Evolutionary conservation across 345 rosid species (phyloP), one percentile per base, ranked within the genome.

Genomic region (Aethionema arabicum): DNA sequence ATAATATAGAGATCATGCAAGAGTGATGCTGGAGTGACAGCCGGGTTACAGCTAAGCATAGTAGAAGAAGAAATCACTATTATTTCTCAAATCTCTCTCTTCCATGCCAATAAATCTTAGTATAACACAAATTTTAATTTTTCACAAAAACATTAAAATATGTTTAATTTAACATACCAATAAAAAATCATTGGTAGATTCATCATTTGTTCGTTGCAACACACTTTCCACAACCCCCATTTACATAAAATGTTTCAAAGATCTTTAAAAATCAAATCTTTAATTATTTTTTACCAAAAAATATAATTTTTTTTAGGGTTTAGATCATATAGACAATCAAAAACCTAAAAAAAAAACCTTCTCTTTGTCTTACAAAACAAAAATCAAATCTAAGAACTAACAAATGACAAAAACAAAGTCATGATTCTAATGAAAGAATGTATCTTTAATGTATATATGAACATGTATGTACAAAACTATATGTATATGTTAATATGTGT

Each of bases 11-110:
- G 81, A 78, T 91, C 96, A 91, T 87, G 98, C 96, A 84, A 79
- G 92, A 82, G 80, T 72, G 83, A 86, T 87, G 98, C 91, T 82
- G 75, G 73, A 76, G 86, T 81, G 97, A 91, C 97, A 91, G 93
- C 59, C 80, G 59, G 83, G 75, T 77, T 84, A 84, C 97, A 90
- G 95, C 97, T 87, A 83, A 83, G 71, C 32, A 44, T 64, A 64
- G 50, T 63, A 50, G 60, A 71, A 37, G 27, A 21, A 21, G 27
- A 21, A 70, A 39, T 56, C 48, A 50, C 69, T 63, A 70, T 63
- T 88, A 74, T 52, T 56, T 57, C 69, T 63, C 27, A 21, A n/a
- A n/a, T 21, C 15, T 66, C 65, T 67, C 69, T 73, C 73, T 74
- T 66, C 72, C 87, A 81, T 72, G 86, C 76, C 66, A 74, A 75